These are phyloP conservation scores for Aspergillus baeticus DNA, from an alignment of 495 filamentous ascomycete species.

Conservation along the genomic window DNA sequence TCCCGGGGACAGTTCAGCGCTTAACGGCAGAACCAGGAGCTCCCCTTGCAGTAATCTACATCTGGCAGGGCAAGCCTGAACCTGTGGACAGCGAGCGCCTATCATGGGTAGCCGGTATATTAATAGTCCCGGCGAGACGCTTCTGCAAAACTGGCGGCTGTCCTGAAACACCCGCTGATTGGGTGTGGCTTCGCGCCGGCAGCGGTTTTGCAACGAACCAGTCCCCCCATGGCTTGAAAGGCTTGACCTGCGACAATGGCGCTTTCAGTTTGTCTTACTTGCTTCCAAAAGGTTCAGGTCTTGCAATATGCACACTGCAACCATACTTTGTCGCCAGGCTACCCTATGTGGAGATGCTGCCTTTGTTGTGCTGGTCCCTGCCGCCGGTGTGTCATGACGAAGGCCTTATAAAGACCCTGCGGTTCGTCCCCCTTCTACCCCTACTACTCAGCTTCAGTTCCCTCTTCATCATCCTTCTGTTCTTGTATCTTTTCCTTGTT, in stretches of 20 bases:
- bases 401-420: conserved; percentile 7
- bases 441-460: neutral
- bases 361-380: conserved; percentile 6
- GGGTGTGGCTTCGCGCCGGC: conserved; percentile 15
- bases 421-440: neutral
- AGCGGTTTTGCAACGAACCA: conserved; percentile 6
- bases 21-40: neutral
- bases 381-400: neutral
- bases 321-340: neutral
- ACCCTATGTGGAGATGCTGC: neutral
- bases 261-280: conserved; percentile 18
- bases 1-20: conserved; percentile 2
- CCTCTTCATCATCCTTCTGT: conserved; percentile 20
- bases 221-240: neutral
- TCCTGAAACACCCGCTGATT: conserved; percentile 1
- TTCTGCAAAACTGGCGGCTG: conserved; percentile 4
- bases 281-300: neutral
- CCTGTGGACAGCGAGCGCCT: neutral
- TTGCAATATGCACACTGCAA: neutral
- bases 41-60: neutral
- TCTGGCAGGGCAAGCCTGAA: neutral
- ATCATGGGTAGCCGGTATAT: neutral
- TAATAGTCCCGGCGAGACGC: conserved; percentile 14
- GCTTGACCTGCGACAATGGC: conserved; percentile 17
- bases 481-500: conserved; percentile 25